Evolutionary conservation across 257 asterid genomes (phyloP), one percentile per base, ranked within the genome.

Genomic region (Solanum ossicruentum): DNA sequence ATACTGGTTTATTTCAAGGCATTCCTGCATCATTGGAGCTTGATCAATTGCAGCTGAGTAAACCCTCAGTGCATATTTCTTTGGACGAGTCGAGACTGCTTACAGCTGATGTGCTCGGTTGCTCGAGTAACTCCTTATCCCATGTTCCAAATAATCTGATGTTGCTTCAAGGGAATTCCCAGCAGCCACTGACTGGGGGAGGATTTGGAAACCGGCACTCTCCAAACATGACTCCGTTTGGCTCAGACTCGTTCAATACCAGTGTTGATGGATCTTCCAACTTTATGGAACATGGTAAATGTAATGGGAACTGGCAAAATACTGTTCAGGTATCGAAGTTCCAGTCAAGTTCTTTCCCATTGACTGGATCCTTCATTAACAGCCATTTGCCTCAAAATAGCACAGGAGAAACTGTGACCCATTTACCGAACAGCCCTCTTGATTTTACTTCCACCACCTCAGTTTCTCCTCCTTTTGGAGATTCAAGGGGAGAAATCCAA

Each of bases 31-130:
- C 96, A 23, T 60, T 91, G 85, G 94, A 92, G 78, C 88, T 92
- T 83, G 92, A 92, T 88, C 94, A 90, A 81, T 81, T 92, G 83
- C 95, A 92, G 45, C 94, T 86, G 84, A 87, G 79, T 49, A 91
- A 88, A 82, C 60, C 87, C 45, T 6, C 85, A 18, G 87, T 49
- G 73, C 90, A 88, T 83, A 90, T 84, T 82, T 87, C 84, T 23
- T 58, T 92, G 32, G 91, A 90, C 66, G 90, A 88, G 78, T 90
- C 93, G 0, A 87, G 90, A 80, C 85, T 89, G 85, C 87, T 92
- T 72, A 70, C 88, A 20, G 15, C 90, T 83, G 86, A 89, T 75
- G 58, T 58, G 23, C 83, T 78, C 2, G 49, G 83, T 78, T 78
- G 65, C 91, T 86, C 91, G 28, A 87, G 66, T 80, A 90, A 82